A percentile compares a stretch with the other conserved stretches of the same genome.
These are phyloP conservation scores for Toxicodendron radicans DNA, from an alignment of 345 rosid species.

Conservation along the genomic window DNA sequence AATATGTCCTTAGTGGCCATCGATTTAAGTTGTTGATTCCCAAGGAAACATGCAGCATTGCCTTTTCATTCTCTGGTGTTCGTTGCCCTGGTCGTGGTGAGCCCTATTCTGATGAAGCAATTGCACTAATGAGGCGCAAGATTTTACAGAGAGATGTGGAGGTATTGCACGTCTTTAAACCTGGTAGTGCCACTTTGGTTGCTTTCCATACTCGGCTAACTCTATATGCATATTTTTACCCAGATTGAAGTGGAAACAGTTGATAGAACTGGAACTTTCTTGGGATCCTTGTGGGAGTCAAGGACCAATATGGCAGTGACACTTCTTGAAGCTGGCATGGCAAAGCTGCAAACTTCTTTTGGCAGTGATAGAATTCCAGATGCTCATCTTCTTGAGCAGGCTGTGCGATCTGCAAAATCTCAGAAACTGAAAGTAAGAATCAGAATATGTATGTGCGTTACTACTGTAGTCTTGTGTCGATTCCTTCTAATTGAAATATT, in stretches of 20 bases:
- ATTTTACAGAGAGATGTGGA: constrained; percentile 98
- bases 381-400: constrained; percentile 78
- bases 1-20: constrained; percentile 96
- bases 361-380: constrained; percentile 82
- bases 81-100: constrained; percentile 96
- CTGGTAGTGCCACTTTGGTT: constrained; percentile 11
- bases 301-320: constrained; percentile 65
- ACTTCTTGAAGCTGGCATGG: constrained; percentile 95
- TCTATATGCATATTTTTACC: constrained; percentile 7
- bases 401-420: constrained; percentile 83
- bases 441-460: not conserved
- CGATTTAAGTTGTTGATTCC: constrained; percentile 93
- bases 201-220: constrained; percentile 9
- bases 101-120: constrained; percentile 92
- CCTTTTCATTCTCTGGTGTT: constrained; percentile 97
- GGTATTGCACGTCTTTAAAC: constrained; percentile 38
- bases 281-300: constrained; percentile 96
- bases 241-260: constrained; percentile 94
- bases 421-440: constrained; percentile 81
- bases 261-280: constrained; percentile 92
- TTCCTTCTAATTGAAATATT: constrained; percentile 7
- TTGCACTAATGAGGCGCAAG: constrained; percentile 87
- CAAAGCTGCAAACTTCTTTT: constrained; percentile 82
- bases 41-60: constrained; percentile 92
- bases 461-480: not conserved